Evolutionary conservation across 2,329 filamentous ascomycete species (phyloP), one percentile per base, ranked within the genome.

Genomic region (Lasiodiplodia citricola): DNA sequence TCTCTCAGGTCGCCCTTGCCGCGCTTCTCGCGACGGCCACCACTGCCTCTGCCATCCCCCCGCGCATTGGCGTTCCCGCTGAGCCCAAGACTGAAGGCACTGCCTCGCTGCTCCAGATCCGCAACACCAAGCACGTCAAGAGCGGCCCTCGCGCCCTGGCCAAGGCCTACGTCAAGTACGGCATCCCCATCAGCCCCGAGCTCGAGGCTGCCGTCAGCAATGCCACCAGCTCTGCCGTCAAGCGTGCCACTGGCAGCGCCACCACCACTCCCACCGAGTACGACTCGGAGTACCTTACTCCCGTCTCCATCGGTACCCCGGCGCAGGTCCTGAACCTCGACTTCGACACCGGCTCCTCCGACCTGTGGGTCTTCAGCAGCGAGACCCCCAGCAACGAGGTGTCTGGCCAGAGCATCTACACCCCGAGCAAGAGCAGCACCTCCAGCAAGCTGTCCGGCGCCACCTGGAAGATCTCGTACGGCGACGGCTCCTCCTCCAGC

Each of bases 301-400:
- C 89, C 0, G 87, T 93, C 55, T 84, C 82, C 2, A 82, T 93
- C 70, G 92, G 91, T 54, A 80, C 71, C 18, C 60, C 60, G 14
- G 60, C 60, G 4, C 60, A 64, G 44, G 60, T 64, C 18, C n/a
- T 64, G 25, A 86, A 88, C 70, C 77, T 94, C 69, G 90, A 92
- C 76, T 86, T 94, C 70, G 92, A 94, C 72, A 94, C 91, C 18
- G 90, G 84, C 71, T 90, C 83, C 71, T 84, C 88, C 51, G 90
- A 91, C 79, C 85, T 92, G 90, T 88, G 78, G 58, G n/a, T 62
- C 47, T 38, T 55, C 41, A 28, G 35, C 14, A 56, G 11, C 51
- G 25, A 38, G 38, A 25, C n/a, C 2, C 47, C 23, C 31, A 38
- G 51, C 21, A 55, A 31, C 44, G 60, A 50, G 18, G 68, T 56